Evolutionary conservation across 257 asterid genomes (phyloP).

Genomic region (Leptodermis oblonga): DNA sequence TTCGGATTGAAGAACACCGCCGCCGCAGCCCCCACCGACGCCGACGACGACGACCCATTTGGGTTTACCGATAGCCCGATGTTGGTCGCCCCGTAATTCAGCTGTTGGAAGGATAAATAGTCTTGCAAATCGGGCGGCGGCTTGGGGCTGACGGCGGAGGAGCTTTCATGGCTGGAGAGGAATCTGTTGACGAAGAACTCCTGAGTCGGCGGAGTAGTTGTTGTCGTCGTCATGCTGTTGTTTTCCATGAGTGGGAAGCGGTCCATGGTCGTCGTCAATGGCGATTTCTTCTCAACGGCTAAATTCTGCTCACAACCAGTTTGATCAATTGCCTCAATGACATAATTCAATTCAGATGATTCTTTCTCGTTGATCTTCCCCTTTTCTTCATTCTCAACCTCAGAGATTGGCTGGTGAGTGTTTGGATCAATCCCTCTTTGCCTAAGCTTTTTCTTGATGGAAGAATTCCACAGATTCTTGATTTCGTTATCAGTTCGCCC

Average conservation of each 20-base stretch:
- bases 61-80: conserved; percentile 42
- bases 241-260: conserved; percentile 26
- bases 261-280: conserved; percentile 22
- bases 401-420: conserved; percentile 74
- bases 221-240: conserved; percentile 11
- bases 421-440: conserved; percentile 81
- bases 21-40: too few relatives aligned
- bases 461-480: conserved; percentile 88
- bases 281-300: conserved; percentile 22
- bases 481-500: conserved; percentile 94
- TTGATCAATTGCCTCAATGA: conserved; percentile 31
- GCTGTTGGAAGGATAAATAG: conserved; percentile 44
- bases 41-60: background rate
- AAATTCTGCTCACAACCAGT: conserved; percentile 22
- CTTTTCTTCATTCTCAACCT: conserved; percentile 38
- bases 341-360: conserved; percentile 46
- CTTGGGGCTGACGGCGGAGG: conserved; percentile 17
- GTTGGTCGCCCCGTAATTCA: conserved; percentile 25
- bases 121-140: conserved; percentile 36
- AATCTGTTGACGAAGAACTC: conserved; percentile 68
- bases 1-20: conserved; percentile 40
- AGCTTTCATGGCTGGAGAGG: conserved; percentile 40
- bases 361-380: conserved; percentile 26
- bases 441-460: conserved; percentile 84
- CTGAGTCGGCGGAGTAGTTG: conserved; percentile 29